These are phyloP conservation scores for Suhomyces canberraensis DNA, from an alignment of 805 yeast genomes.

Conservation along the genomic window DNA sequence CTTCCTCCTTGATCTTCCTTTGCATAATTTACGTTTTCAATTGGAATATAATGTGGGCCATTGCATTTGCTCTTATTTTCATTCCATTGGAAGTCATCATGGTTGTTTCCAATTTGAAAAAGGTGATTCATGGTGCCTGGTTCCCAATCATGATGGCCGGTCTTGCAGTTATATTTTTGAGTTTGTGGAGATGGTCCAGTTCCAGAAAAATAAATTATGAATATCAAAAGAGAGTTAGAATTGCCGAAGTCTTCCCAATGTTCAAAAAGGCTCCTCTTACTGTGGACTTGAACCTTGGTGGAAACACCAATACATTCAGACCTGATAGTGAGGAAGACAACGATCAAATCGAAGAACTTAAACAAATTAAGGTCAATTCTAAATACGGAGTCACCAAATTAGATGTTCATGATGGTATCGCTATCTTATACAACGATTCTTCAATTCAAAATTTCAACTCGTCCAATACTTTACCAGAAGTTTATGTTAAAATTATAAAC, in stretches of 20 bases:
- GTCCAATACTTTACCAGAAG: conserved; percentile 45
- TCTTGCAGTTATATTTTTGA: conserved; percentile 34
- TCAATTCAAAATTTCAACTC: conserved; percentile 33
- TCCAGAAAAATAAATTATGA: conserved; percentile 39
- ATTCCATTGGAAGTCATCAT: conserved; percentile 47
- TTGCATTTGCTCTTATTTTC: conserved; percentile 36
- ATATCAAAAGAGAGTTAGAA: conserved; percentile 26
- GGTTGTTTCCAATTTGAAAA: conserved; percentile 47
- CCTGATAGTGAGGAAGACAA: neutral
- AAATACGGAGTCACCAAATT: conserved; percentile 18
- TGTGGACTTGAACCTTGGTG: conserved; percentile 16
- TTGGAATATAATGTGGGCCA: conserved; percentile 30
- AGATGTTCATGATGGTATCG: conserved; percentile 33
- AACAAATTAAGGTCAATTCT: conserved; percentile 13
- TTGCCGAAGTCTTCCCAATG: conserved; percentile 35
- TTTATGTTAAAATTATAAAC: conserved; percentile 35
- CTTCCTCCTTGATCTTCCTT: conserved; percentile 45
- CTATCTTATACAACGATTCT: conserved; percentile 40
- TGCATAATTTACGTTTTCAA: conserved; percentile 47
- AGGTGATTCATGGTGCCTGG: conserved; percentile 62
- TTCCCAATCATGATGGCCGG: conserved; percentile 49
- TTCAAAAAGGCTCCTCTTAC: conserved; percentile 15
- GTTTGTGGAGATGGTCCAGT: conserved; percentile 50
- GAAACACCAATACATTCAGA: neutral
- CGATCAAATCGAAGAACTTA: conserved; percentile 3